Percentiles rank a stretch among this genome's conserved stretches.
These are phyloP conservation scores for Sporothrix brasiliensis DNA, from an alignment of 2,329 filamentous ascomycete species.

Conservation along the genomic window DNA sequence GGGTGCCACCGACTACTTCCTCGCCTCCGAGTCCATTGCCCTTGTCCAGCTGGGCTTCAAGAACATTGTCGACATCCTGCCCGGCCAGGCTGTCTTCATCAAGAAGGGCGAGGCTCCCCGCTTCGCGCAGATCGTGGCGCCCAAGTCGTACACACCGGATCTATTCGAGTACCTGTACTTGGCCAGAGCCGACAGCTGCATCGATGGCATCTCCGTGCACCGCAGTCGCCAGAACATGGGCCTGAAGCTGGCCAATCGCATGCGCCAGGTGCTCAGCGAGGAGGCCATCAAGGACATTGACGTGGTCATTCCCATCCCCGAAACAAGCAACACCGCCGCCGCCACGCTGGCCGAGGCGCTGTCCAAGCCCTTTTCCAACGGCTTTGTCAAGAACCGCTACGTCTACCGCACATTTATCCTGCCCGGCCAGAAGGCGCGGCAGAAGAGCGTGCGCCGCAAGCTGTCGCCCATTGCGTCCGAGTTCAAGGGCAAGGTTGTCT, in stretches of 20 bases:
- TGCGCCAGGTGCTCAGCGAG: slow-evolving; percentile 67
- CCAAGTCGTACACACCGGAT: slow-evolving; percentile 75
- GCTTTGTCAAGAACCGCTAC: slow-evolving; percentile 88
- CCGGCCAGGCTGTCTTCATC: slow-evolving; percentile 67
- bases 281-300: slow-evolving; percentile 77
- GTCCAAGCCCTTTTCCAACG: slow-evolving; percentile 75
- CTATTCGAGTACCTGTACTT: slow-evolving; percentile 91
- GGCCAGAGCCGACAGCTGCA: slow-evolving; percentile 76
- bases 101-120: slow-evolving; percentile 72
- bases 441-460: slow-evolving; percentile 88
- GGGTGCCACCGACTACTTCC: slow-evolving; percentile 77
- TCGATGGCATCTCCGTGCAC: slow-evolving; percentile 87
- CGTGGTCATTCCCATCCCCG: slow-evolving; percentile 47
- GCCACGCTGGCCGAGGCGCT: slow-evolving; percentile 74
- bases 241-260: slow-evolving; percentile 72
- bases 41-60: slow-evolving; percentile 78
- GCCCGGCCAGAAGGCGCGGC: slow-evolving; percentile 73
- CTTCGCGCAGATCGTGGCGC: slow-evolving; percentile 73
- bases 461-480: slow-evolving; percentile 84
- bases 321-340: slow-evolving; percentile 78
- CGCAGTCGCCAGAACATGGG: slow-evolving; percentile 86
- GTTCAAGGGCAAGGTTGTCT: slow-evolving; percentile 77
- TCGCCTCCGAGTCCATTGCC: slow-evolving; percentile 87
- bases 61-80: slow-evolving; percentile 74
- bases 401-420: slow-evolving; percentile 82